A percentile compares a stretch with the other conserved stretches of the same genome.
Evolutionary conservation across 2,329 filamentous ascomycete genomes (phyloP).

Genomic region (Trichophyton schoenleinii): DNA sequence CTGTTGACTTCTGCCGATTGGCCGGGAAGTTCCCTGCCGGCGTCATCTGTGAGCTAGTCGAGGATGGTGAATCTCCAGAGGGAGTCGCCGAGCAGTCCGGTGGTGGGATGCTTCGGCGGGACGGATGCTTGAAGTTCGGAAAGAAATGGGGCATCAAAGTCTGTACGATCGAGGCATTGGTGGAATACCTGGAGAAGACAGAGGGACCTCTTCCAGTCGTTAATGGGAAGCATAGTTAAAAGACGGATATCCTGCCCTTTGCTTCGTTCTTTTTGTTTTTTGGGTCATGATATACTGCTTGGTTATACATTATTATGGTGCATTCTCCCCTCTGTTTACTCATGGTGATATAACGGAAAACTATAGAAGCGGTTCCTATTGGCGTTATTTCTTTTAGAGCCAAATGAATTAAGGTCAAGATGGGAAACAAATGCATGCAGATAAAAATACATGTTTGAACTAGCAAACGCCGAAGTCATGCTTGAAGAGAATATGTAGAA

Average conservation of each 20-base stretch:
- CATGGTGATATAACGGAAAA: not conserved
- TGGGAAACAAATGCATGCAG: not conserved
- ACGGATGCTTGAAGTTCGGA: slow-evolving; percentile 80
- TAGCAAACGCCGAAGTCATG: not conserved
- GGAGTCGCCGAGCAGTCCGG: slow-evolving; percentile 30
- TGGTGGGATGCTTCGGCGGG: slow-evolving; percentile 79
- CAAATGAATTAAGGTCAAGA: not conserved
- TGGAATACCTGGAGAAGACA: slow-evolving; percentile 62
- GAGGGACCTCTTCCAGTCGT: slow-evolving; percentile 39
- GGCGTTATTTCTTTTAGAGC: not conserved
- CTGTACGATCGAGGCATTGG: slow-evolving; percentile 87
- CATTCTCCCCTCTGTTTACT: not conserved
- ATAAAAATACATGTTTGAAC: not conserved
- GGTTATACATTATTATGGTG: not conserved
- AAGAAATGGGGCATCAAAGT: slow-evolving; percentile 79
- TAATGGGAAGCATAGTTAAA: slow-evolving; percentile 24
- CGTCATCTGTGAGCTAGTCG: slow-evolving; percentile 85
- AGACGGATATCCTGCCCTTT: not conserved
- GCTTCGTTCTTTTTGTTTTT: not conserved
- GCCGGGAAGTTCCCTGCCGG: slow-evolving; percentile 65
- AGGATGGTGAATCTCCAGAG: slow-evolving; percentile 61
- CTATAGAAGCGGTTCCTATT: not conserved
- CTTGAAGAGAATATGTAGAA: not conserved
- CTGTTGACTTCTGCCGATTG: slow-evolving; percentile 75
- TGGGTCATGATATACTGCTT: not conserved